These are phyloP conservation scores for Kalmanozyma brasiliensis DNA, from an alignment of 1,284 basidiomycete species.

Conservation along the genomic window DNA sequence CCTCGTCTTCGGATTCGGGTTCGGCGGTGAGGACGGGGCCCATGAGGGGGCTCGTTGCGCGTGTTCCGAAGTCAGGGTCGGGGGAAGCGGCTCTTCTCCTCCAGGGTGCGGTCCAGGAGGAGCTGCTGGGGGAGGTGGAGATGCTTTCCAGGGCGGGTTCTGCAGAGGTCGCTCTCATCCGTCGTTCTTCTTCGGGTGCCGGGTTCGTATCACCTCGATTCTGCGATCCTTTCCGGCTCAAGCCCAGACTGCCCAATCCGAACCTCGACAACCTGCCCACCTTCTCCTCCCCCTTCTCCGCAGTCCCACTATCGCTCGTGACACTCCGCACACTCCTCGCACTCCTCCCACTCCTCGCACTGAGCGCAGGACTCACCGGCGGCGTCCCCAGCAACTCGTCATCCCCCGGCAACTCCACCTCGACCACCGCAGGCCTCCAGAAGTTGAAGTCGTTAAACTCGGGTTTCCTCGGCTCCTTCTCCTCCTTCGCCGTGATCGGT, in stretches of 20 bases:
- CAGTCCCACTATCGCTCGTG: constrained; percentile 5
- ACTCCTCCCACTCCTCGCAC: constrained; percentile 80
- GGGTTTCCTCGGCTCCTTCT: constrained; percentile 72
- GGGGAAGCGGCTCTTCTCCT: constrained; percentile 44
- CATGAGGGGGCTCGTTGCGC: constrained; percentile 50
- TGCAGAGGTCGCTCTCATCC: constrained; percentile 19
- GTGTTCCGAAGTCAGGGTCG: neutral
- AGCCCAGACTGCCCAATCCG: constrained; percentile 51
- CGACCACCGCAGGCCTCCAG: constrained; percentile 80
- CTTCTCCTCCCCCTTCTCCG: constrained; percentile 15
- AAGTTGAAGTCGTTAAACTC: constrained; percentile 98
- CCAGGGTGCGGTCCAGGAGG: constrained; percentile 52
- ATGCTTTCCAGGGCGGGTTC: constrained; percentile 23
- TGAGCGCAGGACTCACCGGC: constrained; percentile 85
- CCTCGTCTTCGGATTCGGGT: constrained; percentile 41
- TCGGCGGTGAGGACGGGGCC: constrained; percentile 51
- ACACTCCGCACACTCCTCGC: constrained; percentile 32
- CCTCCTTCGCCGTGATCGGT: constrained; percentile 82
- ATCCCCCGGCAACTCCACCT: constrained; percentile 76
- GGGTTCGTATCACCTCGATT: neutral
- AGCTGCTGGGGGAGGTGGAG: constrained; percentile 3
- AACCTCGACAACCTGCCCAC: constrained; percentile 45
- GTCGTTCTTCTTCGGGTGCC: constrained; percentile 1
- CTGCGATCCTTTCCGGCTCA: constrained; percentile 17
- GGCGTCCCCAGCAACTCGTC: constrained; percentile 78